Evolutionary conservation across 2,329 filamentous ascomycete species (phyloP).

Genomic region (Diaporthe sp.): DNA sequence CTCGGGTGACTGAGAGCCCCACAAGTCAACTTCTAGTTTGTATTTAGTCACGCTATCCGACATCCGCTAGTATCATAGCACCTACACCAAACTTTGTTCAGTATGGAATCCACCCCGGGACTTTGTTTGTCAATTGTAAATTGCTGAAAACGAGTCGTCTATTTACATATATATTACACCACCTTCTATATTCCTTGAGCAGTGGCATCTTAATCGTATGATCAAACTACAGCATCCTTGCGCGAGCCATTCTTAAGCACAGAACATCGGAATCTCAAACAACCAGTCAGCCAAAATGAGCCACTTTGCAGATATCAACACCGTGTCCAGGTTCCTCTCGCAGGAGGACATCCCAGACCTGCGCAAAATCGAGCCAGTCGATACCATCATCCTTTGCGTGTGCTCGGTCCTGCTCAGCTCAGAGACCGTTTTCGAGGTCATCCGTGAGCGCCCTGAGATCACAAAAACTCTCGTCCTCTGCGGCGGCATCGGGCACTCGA

Average conservation of each 20-base stretch:
- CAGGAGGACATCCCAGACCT: slow-evolving; percentile 4
- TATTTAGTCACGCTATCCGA: no score
- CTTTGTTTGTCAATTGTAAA: background rate
- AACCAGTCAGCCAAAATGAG: background rate
- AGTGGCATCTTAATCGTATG: no score
- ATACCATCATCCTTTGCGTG: background rate
- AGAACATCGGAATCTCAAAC: background rate
- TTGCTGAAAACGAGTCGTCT: background rate
- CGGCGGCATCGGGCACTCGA: slow-evolving; percentile 19
- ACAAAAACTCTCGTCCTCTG: slow-evolving; percentile 15
- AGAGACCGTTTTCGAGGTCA: slow-evolving; percentile 2
- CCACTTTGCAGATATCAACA: slow-evolving; percentile 1
- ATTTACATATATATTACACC: background rate
- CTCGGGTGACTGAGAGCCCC: no score
- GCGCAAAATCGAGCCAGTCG: slow-evolving; percentile 4
- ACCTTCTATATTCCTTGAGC: background rate
- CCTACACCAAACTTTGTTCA: no score
- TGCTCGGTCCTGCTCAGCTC: slow-evolving; percentile 1
- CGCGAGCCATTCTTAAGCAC: background rate
- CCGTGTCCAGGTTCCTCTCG: slow-evolving; percentile 1
- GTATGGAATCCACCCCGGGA: no score
- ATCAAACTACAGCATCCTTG: background rate
- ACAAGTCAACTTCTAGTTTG: no score
- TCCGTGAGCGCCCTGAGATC: slow-evolving; percentile 4
- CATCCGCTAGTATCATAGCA: no score